phyloP scores from a whole-genome alignment of 2,329 filamentous ascomycete species.

The Calonectria pauciramosa region DNA sequence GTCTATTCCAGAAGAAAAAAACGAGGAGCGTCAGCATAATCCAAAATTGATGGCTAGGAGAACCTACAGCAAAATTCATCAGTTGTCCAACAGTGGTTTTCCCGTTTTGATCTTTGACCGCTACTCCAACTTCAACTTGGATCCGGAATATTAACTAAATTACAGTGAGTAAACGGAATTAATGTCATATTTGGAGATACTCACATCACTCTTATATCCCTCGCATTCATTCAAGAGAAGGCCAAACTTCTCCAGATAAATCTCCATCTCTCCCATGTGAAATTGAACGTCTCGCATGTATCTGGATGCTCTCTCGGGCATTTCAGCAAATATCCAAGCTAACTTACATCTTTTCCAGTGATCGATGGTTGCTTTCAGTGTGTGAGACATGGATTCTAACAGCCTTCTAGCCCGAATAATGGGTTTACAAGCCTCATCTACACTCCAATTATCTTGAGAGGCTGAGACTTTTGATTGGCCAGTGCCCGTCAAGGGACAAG shows the following conservation, averaged over 20 bases:
- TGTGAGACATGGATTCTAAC: neutral
- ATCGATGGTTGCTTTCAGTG: neutral
- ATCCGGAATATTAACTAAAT: neutral
- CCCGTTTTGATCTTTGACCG: neutral
- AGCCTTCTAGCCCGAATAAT: neutral
- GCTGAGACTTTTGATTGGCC: too few relatives aligned
- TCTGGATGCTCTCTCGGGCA: too few relatives aligned
- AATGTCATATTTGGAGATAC: neutral
- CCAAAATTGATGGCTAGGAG: accelerated
- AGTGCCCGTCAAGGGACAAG: neutral
- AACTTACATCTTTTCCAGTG: too few relatives aligned
- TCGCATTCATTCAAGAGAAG: neutral
- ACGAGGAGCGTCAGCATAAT: neutral
- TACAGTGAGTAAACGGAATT: neutral
- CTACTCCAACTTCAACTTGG: neutral
- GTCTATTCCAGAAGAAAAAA: neutral
- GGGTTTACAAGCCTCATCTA: too few relatives aligned
- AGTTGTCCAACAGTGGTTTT: neutral
- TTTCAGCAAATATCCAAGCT: too few relatives aligned
- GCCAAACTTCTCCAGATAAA: neutral
- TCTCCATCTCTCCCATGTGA: neutral
- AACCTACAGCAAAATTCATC: neutral
- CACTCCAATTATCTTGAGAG: neutral
- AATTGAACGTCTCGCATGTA: neutral
- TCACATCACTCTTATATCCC: neutral